Percentiles rank a stretch among this genome's conserved stretches.
phyloP scores from a whole-genome alignment of 192 early-diverging fungal genomes.

The Coemansia guatemalensis region DNA sequence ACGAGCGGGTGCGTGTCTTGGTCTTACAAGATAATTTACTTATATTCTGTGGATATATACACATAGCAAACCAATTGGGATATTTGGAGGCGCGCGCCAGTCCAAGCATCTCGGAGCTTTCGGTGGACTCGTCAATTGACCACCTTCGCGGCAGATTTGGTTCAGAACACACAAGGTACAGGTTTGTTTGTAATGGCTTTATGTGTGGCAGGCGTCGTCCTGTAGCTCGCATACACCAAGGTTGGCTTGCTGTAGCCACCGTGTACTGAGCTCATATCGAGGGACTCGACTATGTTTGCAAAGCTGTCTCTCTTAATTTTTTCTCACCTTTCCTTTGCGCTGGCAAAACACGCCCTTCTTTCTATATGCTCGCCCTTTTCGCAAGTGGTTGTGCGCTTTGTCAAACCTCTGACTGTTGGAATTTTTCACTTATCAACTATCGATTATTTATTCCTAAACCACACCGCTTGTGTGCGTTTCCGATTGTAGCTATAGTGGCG shows the following conservation, averaged over 20 bases:
- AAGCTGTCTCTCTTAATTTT: not conserved
- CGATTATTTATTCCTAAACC: not conserved
- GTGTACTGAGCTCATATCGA: not conserved
- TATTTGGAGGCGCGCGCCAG: slow-evolving; percentile 23
- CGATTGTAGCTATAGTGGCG: slow-evolving; percentile 12
- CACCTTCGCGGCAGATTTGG: slow-evolving; percentile 28
- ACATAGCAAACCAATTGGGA: slow-evolving; percentile 1
- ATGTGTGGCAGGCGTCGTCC: not conserved
- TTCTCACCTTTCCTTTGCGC: not conserved
- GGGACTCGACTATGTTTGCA: slow-evolving; percentile 6
- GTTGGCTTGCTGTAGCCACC: not conserved
- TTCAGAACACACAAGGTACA: slow-evolving; percentile 41
- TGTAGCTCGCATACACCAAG: not conserved
- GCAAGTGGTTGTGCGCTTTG: not conserved
- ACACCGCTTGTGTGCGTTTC: not conserved
- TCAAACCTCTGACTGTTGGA: not conserved
- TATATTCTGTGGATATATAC: not conserved
- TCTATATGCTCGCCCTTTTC: not conserved
- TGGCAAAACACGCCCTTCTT: slow-evolving; percentile 4
- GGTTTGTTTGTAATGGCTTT: slow-evolving; percentile 1
- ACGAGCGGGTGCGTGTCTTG: not conserved
- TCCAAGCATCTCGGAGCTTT: slow-evolving; percentile 50
- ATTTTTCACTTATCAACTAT: not conserved
- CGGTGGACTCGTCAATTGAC: slow-evolving; percentile 53
- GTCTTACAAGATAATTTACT: not conserved